Evolutionary conservation across 164 flowering plant species (phyloP), one percentile per base, ranked within the genome.

Genomic region (Kalanchoe fedtschenkoi): DNA sequence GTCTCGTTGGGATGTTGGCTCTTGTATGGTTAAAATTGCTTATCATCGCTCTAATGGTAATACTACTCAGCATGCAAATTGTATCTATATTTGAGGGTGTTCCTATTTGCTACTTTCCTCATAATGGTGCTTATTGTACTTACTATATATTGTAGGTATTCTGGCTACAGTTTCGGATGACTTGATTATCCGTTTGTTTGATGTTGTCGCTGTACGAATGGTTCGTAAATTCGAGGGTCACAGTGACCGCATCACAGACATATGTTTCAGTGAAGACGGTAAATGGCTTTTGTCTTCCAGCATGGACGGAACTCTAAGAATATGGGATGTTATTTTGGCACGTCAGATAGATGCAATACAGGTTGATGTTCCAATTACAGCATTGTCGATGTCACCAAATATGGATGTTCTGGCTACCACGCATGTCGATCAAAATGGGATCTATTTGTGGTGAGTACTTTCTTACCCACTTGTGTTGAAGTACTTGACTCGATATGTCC

Each of bases 261-360:
- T 89, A 72, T 91, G 97, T 71, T 95, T 91, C 68, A 91, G 97
- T 68, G 96, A 91, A 74, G 99, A 95, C 78, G 99, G 99, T 11
- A 95, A 91, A 70, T 91, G 97, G 99, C 83, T 95, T 68, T 63
- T 95, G 70, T 86, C 97, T 59, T 82, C 96, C 24, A 87, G 99
- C 71, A 91, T 95, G 97, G 99, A 95, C 71, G 97, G 96, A 65
- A 95, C 74, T 63, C 85, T 95, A 59, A 81, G 99, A 71, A 78
- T 95, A 22, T 95, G 99, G 99, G 97, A 95, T 81, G 85, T 95
- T 30, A 84, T 91, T 26, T 71, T 91, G 70, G 96, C 88, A 55
- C 80, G 90, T 65, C 97, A 91, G 75, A 83, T 95, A 44, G 97
- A 91, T 80, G 97, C 91, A 29, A 44, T 95, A 42, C 85, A 74